These are phyloP conservation scores for Colletotrichum orbiculare DNA, from an alignment of 2,329 filamentous ascomycete species.

Conservation along the genomic window DNA sequence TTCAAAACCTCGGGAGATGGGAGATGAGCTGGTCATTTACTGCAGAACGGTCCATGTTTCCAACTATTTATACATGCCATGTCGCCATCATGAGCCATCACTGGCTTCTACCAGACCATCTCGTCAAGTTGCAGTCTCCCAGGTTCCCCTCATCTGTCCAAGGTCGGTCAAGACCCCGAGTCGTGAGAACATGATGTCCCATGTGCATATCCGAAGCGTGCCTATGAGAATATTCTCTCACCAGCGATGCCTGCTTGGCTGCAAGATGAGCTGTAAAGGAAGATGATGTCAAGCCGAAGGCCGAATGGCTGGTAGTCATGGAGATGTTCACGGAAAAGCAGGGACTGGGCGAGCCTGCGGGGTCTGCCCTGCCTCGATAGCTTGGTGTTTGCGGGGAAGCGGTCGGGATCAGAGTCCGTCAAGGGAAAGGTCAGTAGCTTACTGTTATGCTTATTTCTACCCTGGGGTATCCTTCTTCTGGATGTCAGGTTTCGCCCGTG, in stretches of 20 bases:
- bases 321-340: constrained; percentile 30
- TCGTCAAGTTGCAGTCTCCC: constrained; percentile 15
- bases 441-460: constrained; percentile 22
- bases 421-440: constrained; percentile 14
- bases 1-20: not conserved
- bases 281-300: constrained; percentile 7
- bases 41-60: not conserved
- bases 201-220: constrained; percentile 24
- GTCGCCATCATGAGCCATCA: not conserved
- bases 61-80: constrained; percentile 14
- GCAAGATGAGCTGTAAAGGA: not conserved
- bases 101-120: not conserved
- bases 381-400: constrained; percentile 24
- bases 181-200: not conserved
- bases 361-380: not conserved
- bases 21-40: not conserved
- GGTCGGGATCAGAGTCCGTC: not conserved
- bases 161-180: constrained; percentile 15
- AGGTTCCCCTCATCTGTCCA: constrained; percentile 31
- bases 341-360: constrained; percentile 14
- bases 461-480: not conserved
- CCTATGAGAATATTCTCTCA: not conserved
- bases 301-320: not conserved
- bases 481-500: too few relatives aligned
- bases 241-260: not conserved